phyloP scores from a whole-genome alignment of 2,329 filamentous ascomycete genomes.

The Microcera coccophila region DNA sequence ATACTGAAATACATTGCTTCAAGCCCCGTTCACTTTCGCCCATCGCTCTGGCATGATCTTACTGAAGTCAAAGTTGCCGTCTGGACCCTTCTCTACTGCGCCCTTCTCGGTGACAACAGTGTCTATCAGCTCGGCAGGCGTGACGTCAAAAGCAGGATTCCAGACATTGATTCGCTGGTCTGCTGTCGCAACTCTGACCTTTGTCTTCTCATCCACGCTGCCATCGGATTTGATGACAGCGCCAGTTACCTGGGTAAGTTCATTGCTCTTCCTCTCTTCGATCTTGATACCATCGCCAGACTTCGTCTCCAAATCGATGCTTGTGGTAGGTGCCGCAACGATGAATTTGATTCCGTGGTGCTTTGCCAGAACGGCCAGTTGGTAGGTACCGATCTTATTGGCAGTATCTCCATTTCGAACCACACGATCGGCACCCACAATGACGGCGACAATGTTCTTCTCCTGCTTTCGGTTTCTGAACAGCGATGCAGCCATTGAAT shows the following conservation, averaged over 20 bases:
- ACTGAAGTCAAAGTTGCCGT: conserved; percentile 66
- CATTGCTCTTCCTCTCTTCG: conserved; percentile 76
- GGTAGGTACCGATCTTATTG: conserved; percentile 97
- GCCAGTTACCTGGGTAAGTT: conserved; percentile 81
- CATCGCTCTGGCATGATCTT: conserved; percentile 55
- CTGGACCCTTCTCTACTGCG: conserved; percentile 70
- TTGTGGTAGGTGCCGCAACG: conserved; percentile 90
- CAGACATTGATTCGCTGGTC: conserved; percentile 77
- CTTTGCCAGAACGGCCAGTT: conserved; percentile 82
- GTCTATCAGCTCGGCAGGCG: conserved; percentile 83
- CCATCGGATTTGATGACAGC: conserved; percentile 64
- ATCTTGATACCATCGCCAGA: conserved; percentile 81
- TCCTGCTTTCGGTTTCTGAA: conserved; percentile 60
- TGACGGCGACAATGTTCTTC: conserved; percentile 74
- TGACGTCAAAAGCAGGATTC: conserved; percentile 98
- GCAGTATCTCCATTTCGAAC: conserved; percentile 96
- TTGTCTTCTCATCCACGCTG: conserved; percentile 57
- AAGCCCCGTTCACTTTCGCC: conserved; percentile 33
- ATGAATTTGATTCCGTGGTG: conserved; percentile 91
- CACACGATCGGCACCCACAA: conserved; percentile 92
- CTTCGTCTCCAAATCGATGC: conserved; percentile 79
- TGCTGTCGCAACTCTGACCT: conserved; percentile 75
- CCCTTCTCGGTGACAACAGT: conserved; percentile 91
- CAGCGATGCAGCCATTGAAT: conserved; percentile 92
- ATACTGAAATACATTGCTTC: no score